Base-by-base conservation (phyloP, 805 yeast genomes). In the Candida michaelii region DNA sequence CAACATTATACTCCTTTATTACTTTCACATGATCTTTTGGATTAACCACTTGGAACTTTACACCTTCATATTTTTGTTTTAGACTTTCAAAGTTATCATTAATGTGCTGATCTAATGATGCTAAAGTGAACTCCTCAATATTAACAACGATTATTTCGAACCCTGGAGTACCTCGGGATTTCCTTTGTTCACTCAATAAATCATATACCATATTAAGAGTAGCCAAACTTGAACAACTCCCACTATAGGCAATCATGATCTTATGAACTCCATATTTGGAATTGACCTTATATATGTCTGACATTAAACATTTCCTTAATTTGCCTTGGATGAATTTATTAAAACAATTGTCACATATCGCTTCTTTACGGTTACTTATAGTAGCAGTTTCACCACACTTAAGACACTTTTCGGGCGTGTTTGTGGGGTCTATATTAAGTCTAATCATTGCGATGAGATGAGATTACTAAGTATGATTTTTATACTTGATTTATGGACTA, bases 241-340 rank as follows among this genome's bases (percentile, higher is more conserved):
- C 74, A 0, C 90, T 83, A 2, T 85, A 54, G 2, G 90, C 78
- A 3, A 88, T 56, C 19, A 85, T 53, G 0, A 83, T 74, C 24
- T 63, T 74, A 13, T 76, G 79, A 2, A 58, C 43, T 11, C 58
- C 66, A 32, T 56, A 46, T 25, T 56, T 62, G 11, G 63, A 66
- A 13, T 66, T 65, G 16, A 85, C 90, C 55, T 87, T 85, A 64
- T 76, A 89, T 42, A 73, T 77, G 11, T 85, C 89, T 49, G 74
- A 77, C 58, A 67, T 71, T 89, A 91, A 80, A 55, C 76, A 85
- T 55, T 84, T 85, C 47, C 96, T 72, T 61, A 87, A 89, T 59
- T 90, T 90, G 17, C 87, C 82, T 44, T 83, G 73, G 27, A 90
- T 71, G 57, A 88, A 90, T 45, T 81, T 73, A 15, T 76, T 56